Evolutionary conservation across 805 yeast genomes (phyloP).

Genomic region (Wickerhamomyces bovis): DNA sequence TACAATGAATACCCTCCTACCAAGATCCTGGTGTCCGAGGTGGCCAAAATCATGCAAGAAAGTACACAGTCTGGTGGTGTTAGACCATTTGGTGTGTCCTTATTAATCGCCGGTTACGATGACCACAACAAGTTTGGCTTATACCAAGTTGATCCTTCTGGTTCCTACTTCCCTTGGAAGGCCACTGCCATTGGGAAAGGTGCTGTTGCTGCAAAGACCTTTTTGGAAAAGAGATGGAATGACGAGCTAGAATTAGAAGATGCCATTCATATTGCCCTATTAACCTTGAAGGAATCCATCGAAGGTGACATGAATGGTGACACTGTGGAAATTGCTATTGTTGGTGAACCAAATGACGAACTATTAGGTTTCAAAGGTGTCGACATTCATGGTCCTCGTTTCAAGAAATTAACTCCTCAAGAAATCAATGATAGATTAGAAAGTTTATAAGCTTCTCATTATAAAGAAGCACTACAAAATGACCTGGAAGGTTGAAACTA

Average conservation of each 20-base stretch:
- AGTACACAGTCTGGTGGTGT: constrained; percentile 99
- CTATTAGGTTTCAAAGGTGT: constrained; percentile 85
- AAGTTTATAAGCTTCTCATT: constrained; percentile 51
- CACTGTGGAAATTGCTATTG: constrained; percentile 85
- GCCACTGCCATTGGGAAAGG: constrained; percentile 99
- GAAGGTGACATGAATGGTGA: constrained; percentile 98
- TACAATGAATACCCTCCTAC: constrained; percentile 98
- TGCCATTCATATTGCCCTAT: constrained; percentile 91
- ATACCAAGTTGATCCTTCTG: constrained; percentile 97
- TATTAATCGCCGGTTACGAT: constrained; percentile 92
- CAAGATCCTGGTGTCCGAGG: constrained; percentile 84
- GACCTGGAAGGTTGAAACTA: not conserved
- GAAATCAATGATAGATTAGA: constrained; percentile 95
- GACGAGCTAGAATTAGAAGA: constrained; percentile 96
- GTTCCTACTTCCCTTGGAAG: constrained; percentile 98
- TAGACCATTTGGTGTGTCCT: constrained; percentile 96
- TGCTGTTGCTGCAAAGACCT: constrained; percentile 92
- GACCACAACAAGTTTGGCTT: constrained; percentile 67
- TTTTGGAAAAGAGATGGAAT: constrained; percentile 96
- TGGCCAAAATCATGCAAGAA: constrained; percentile 96
- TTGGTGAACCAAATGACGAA: constrained; percentile 78
- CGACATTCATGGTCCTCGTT: constrained; percentile 80
- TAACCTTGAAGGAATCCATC: constrained; percentile 91
- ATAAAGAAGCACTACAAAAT: too few relatives aligned
- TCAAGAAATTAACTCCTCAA: constrained; percentile 75